phyloP scores from a whole-genome alignment of 2,329 filamentous ascomycete genomes.

The Pseudocercospora fuligena region DNA sequence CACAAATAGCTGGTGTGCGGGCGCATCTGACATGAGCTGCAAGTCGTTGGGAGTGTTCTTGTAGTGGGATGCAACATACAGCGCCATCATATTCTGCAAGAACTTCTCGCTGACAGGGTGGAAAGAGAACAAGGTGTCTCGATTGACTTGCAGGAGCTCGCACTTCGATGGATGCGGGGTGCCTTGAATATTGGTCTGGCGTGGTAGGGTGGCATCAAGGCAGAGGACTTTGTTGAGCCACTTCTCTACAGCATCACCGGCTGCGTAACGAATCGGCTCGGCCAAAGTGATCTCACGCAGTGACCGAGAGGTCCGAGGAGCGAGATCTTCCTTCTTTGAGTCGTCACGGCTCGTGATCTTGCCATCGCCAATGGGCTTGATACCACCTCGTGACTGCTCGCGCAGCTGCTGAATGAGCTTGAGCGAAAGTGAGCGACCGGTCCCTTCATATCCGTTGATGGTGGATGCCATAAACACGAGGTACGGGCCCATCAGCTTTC shows the following conservation, averaged over 20 bases:
- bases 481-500: slow-evolving; percentile 95
- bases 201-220: slow-evolving; percentile 87
- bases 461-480: slow-evolving; percentile 99
- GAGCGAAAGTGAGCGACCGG: slow-evolving; percentile 88
- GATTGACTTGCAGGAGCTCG: slow-evolving; percentile 90
- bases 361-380: slow-evolving; percentile 60
- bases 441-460: slow-evolving; percentile 98
- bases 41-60: slow-evolving; percentile 98
- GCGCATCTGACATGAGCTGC: slow-evolving; percentile 98
- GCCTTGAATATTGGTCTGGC: slow-evolving; percentile 74
- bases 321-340: slow-evolving; percentile 67
- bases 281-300: slow-evolving; percentile 89
- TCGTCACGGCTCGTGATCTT: slow-evolving; percentile 78
- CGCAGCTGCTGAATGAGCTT: slow-evolving; percentile 97
- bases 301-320: slow-evolving; percentile 70
- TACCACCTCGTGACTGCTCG: slow-evolving; percentile 78
- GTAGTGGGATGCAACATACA: slow-evolving; percentile 97
- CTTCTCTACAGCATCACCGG: slow-evolving; percentile 88
- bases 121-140: slow-evolving; percentile 97
- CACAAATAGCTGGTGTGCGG: slow-evolving; percentile 94
- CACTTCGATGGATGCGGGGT: slow-evolving; percentile 91
- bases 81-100: slow-evolving; percentile 94
- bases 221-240: slow-evolving; percentile 96
- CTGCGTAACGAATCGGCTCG: slow-evolving; percentile 92
- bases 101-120: slow-evolving; percentile 97